Base-by-base conservation (phyloP, 108 stramenopile species). In the Halocafeteria seosinensis region DNA sequence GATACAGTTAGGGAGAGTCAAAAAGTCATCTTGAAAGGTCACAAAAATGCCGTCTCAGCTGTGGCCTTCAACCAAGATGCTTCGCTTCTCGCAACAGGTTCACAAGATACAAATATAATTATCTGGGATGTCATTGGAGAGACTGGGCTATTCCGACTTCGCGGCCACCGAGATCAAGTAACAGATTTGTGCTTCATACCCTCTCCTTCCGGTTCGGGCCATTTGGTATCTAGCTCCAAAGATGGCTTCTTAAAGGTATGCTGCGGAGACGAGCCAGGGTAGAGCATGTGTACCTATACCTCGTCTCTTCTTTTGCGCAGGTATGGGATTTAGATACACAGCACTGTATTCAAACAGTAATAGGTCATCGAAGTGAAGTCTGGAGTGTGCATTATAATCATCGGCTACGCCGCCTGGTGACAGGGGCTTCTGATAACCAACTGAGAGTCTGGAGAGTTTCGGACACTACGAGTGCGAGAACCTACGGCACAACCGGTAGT, bases 211-310 rank as follows among this genome's bases (percentile, higher is more conserved):
- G 62, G 0, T 1, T 8, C 34, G 29, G 35, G n/a, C 0, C 38
- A n/a, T 3, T 37, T 64, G 12, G 37, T 94, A 38, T 87, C 91
- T 6, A 78, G 85, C 25, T 85, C 86, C 64, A 72, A 88, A 51
- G 96, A 98, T 80, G 86, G 89, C 42, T 75, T 93, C n/a, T 81
- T 95, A 50, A 98, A 98, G 78, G 73, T n/a, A n/a, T n/a, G n/a
- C n/a, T n/a, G n/a, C n/a, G n/a, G n/a, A n/a, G n/a, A n/a, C n/a
- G n/a, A n/a, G n/a, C n/a, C n/a, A n/a, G n/a, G n/a, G n/a, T n/a
- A n/a, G n/a, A n/a, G n/a, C n/a, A n/a, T n/a, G n/a, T n/a, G n/a
- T n/a, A n/a, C n/a, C n/a, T n/a, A n/a, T n/a, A n/a, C n/a, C n/a
- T n/a, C n/a, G n/a, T n/a, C n/a, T n/a, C n/a, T n/a, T n/a, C n/a